Evolutionary conservation across 257 asterid genomes (phyloP).

Genomic region (Orobanche coerulescens): DNA sequence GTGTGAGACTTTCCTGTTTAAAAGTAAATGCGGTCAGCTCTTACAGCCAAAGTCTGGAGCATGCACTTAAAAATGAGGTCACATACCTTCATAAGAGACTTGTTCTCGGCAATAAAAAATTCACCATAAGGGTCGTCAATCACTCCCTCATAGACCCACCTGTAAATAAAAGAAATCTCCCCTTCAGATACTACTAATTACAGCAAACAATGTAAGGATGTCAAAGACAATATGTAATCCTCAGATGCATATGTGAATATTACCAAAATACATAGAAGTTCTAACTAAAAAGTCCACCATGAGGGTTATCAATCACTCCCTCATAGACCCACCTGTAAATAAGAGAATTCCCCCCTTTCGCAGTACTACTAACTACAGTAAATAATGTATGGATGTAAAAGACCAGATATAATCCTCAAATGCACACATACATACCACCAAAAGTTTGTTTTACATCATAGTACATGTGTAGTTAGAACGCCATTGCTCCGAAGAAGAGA

Average conservation of each 20-base stretch:
- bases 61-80: slow-evolving; percentile 9
- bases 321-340: slow-evolving; percentile 90
- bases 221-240: slow-evolving; percentile 1
- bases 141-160: slow-evolving; percentile 98
- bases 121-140: slow-evolving; percentile 93
- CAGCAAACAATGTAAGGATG: neutral
- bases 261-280: too few species aligned
- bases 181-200: slow-evolving; percentile 20
- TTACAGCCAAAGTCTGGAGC: slow-evolving; percentile 16
- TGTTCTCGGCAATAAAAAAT: slow-evolving; percentile 94
- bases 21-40: slow-evolving; percentile 28
- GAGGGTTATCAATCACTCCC: slow-evolving; percentile 94
- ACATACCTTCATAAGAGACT: slow-evolving; percentile 83
- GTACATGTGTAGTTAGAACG: neutral
- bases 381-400: neutral
- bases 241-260: neutral
- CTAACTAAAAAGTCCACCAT: slow-evolving; percentile 91
- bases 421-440: neutral
- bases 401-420: slow-evolving; percentile 8
- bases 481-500: slow-evolving; percentile 3
- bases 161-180: slow-evolving; percentile 26
- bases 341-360: slow-evolving; percentile 12
- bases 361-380: slow-evolving; percentile 14
- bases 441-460: neutral
- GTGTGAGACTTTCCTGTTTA: slow-evolving; percentile 87